Evolutionary conservation across 257 asterid genomes (phyloP).

Genomic region (Coffea canephora): DNA sequence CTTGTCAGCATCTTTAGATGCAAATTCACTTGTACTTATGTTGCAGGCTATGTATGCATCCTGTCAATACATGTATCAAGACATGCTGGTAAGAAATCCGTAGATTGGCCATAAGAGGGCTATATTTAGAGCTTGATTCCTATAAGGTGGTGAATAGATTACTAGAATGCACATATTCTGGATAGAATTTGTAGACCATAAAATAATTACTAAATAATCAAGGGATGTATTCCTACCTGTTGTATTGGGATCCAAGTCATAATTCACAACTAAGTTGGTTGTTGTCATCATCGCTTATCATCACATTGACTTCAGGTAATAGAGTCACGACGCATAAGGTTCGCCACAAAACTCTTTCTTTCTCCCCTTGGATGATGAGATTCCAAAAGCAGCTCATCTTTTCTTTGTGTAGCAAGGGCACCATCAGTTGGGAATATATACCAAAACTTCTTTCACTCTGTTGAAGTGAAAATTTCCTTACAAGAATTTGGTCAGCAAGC

Average conservation of each 20-base stretch:
- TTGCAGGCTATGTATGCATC: not conserved
- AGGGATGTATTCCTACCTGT: constrained; percentile 36
- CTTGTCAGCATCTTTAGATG: not conserved
- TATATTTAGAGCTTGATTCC: not conserved
- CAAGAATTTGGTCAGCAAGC: constrained; percentile 27
- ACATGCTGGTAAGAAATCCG: not conserved
- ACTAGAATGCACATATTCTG: constrained; percentile 9
- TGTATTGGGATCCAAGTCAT: constrained; percentile 81
- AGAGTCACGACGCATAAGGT: constrained; percentile 60
- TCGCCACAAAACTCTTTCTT: constrained; percentile 60
- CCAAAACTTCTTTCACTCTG: constrained; percentile 34
- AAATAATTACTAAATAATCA: not conserved
- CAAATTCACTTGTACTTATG: not conserved
- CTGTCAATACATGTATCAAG: not conserved
- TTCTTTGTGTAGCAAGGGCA: constrained; percentile 30
- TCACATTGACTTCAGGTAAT: constrained; percentile 35
- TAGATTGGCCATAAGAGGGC: not conserved
- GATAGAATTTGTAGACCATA: constrained; percentile 14
- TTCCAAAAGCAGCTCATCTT: constrained; percentile 45
- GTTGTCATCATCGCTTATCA: constrained; percentile 43
- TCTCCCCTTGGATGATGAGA: constrained; percentile 60
- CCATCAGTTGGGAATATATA: constrained; percentile 61
- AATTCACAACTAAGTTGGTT: constrained; percentile 54
- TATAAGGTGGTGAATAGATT: not conserved
- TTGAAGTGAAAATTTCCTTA: constrained; percentile 12